Evolutionary conservation across 1,139 yeast genomes (phyloP).

Genomic region (Geotrichum restrictum): DNA sequence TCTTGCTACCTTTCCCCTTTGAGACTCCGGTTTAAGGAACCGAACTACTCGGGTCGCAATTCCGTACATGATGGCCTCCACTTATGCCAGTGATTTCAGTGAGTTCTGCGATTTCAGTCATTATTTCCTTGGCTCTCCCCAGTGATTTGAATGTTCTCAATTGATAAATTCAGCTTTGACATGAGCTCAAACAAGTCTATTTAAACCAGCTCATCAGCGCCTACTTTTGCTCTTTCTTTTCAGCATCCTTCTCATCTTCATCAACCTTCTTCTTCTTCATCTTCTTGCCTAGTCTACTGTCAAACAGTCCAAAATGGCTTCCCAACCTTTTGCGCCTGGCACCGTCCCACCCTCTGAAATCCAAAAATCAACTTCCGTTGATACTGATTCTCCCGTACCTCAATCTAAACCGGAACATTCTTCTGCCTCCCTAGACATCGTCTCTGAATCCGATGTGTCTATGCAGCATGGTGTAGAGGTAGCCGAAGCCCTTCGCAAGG

Average conservation of each 20-base stretch:
- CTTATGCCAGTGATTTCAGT: no score
- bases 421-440: background rate
- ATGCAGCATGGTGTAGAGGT: conserved; percentile 20
- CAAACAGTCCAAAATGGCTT: no score
- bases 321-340: background rate
- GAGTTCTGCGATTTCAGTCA: no score
- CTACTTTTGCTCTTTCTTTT: no score
- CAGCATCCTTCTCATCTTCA: background rate
- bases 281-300: background rate
- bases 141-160: no score
- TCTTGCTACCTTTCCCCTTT: background rate
- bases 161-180: no score
- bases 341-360: no score
- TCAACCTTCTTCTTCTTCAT: background rate
- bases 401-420: background rate
- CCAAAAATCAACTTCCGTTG: no score
- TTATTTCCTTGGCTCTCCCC: no score
- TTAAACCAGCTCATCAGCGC: no score
- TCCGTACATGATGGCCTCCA: background rate
- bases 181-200: no score
- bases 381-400: no score
- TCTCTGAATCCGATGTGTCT: conserved; percentile 12
- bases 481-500: conserved; percentile 18
- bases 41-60: background rate
- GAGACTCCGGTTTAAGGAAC: background rate